A percentile compares a stretch with the other conserved stretches of the same genome.
phyloP scores from a whole-genome alignment of 2,329 filamentous ascomycete genomes.

The Fusarium metavorans region DNA sequence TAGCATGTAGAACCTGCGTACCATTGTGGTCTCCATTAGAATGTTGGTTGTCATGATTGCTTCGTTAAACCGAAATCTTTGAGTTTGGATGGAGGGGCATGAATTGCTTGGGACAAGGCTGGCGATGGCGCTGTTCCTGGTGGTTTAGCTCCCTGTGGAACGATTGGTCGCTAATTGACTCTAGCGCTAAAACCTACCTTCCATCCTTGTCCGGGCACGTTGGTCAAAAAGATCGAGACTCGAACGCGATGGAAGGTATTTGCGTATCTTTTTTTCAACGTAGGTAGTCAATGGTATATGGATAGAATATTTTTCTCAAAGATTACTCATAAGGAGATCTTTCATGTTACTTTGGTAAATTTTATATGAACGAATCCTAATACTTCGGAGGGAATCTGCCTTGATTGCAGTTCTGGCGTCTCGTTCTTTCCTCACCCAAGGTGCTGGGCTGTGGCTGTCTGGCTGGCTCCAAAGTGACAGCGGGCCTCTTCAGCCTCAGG shows the following conservation, averaged over 20 bases:
- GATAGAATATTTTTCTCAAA: no score
- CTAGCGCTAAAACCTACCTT: slow-evolving; percentile 10
- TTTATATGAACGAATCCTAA: no score
- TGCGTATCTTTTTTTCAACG: no score
- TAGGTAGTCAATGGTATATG: no score
- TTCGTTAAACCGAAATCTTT: neutral
- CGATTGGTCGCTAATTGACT: slow-evolving; percentile 10
- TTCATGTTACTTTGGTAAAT: no score
- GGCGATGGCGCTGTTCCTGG: slow-evolving; percentile 6
- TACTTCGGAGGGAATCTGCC: no score
- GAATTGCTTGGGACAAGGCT: slow-evolving; percentile 17
- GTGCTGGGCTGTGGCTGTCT: neutral
- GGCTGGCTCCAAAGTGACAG: neutral
- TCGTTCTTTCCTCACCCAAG: no score
- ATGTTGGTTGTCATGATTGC: slow-evolving; percentile 80
- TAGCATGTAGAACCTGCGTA: slow-evolving; percentile 52
- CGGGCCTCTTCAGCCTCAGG: slow-evolving; percentile 11
- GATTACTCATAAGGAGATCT: no score
- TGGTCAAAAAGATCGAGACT: no score
- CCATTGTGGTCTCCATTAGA: slow-evolving; percentile 87
- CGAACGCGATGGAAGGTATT: no score
- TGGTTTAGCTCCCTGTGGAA: slow-evolving; percentile 3
- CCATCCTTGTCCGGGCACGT: neutral
- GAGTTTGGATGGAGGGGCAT: slow-evolving; percentile 30
- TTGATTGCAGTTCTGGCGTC: no score